phyloP scores from a whole-genome alignment of 1,139 yeast genomes.

The Pichia norvegensis region DNA sequence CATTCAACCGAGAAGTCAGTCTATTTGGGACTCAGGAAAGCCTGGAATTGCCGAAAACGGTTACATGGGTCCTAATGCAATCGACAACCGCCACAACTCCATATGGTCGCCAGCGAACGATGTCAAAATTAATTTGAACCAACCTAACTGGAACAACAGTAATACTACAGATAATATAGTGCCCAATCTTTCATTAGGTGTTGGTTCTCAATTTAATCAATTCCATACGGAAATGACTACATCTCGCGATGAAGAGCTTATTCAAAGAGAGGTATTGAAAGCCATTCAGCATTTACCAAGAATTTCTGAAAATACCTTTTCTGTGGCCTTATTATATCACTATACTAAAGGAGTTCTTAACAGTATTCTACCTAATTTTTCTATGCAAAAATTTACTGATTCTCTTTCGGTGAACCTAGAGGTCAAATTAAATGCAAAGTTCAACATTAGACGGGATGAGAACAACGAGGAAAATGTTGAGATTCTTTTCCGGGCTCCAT shows the following conservation, averaged over 20 bases:
- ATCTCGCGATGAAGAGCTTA: slow-evolving; percentile 16
- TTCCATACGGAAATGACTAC: not conserved
- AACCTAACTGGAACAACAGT: not conserved
- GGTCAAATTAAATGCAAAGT: slow-evolving; percentile 29
- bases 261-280: slow-evolving; percentile 24
- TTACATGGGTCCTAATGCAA: not conserved
- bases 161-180: not conserved
- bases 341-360: slow-evolving; percentile 18
- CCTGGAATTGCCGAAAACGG: not conserved
- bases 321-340: slow-evolving; percentile 20
- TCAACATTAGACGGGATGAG: slow-evolving; percentile 43
- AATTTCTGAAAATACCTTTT: slow-evolving; percentile 13
- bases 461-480: slow-evolving; percentile 30
- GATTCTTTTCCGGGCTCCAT: slow-evolving; percentile 14
- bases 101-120: slow-evolving; percentile 12
- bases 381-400: slow-evolving; percentile 38
- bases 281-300: slow-evolving; percentile 18
- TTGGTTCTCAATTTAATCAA: not conserved
- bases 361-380: slow-evolving; percentile 23
- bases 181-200: not conserved
- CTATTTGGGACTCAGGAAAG: slow-evolving; percentile 3
- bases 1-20: not conserved
- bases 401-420: slow-evolving; percentile 25
- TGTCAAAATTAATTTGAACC: not conserved
- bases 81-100: slow-evolving; percentile 6